Base-by-base conservation (phyloP, 768 basidiomycete genomes). In the Exidia glandulosa region DNA sequence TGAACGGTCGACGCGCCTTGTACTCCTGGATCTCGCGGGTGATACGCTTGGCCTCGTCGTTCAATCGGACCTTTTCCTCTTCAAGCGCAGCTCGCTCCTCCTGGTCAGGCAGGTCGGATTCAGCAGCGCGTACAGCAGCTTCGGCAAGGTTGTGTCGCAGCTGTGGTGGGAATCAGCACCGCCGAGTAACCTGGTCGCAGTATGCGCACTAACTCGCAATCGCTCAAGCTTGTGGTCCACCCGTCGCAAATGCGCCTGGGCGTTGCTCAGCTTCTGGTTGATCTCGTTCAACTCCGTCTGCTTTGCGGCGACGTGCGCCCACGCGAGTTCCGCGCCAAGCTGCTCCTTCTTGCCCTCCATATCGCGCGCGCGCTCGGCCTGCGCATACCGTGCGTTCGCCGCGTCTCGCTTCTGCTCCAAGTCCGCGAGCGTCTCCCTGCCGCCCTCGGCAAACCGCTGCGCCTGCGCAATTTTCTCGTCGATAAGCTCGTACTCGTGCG, bases 401-500 rank as follows among this genome's bases (percentile, higher is more conserved):
- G 85, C 82, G 3, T 78, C 76, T 63, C 83, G 77, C 1, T 77
- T 76, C 5, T 74, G 71, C 59, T 81, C 77, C 37, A 96, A 77
- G 62, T 93, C 91, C 0, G 92, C 90, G 7, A 97, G 70, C 50
- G 83, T 81, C 61, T 90, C 83, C 57, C 81, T 80, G 75, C 94
- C 93, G 66, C 83, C 81, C 23, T 76, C 72, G 37, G 90, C 80
- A 32, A 86, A 73, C 63, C 81, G 84, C 61, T 77, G 74, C 9
- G 89, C 88, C 63, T 81, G 79, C 34, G 77, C 78, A 64, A 91
- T 87, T 66, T 92, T 89, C 57, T 84, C 76, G 19, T 84, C 72
- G 63, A 91, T 88, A 1, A 78, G 76, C 32, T 88, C 83, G 67
- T 99, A 99, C 69, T 94, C 90, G n/a, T 90, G 85, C 3, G 81